Evolutionary conservation across 768 basidiomycete species (phyloP), one percentile per base, ranked within the genome.

Genomic region (Pleurotus ostreatus): DNA sequence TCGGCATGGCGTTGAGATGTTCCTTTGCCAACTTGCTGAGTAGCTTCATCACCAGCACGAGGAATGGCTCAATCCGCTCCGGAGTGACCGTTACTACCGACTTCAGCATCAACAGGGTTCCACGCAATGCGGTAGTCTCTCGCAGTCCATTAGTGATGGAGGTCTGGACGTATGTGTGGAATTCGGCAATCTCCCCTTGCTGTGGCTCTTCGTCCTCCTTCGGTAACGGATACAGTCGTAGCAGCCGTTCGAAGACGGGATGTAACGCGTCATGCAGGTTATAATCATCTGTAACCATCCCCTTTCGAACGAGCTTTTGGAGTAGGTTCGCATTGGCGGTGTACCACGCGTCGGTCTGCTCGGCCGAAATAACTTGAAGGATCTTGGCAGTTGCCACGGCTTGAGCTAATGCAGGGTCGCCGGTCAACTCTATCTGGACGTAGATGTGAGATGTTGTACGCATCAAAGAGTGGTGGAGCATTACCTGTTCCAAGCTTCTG

Each of bases 1-100:
- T 71, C 4, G 77, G 72, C 12, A 78, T 65, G 4, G 80, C 79
- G 63, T 80, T 81, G 7, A 91, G 82, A 61, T 98, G 94, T 23
- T 98, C 96, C 69, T 94, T 94, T 51, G 87, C 82, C 20, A 96
- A 77, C 66, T 89, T 92, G 62, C 83, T 85, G 57, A 97, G 80
- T 2, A 97, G 79, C 67, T 89, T 93, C 74, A 94, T 84, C 22
- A 99, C 77, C 5, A 81, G 76, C 1, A 78, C 72, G 40, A 85
- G 76, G 72, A 94, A 96, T 1, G 81, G 76, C 61, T 98, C 94
- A 39, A 95, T 83, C 38, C 91, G 82, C 64, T 94, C 89, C 1
- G 94, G 89, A 7, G 84, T 78, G 37, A 86, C 81, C 58, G 87
- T 83, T 6, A 94, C 85, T 49, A 94, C 84, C 0, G 92, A 88